A percentile compares a stretch with the other conserved stretches of the same genome.
Evolutionary conservation across 1,284 basidiomycete genomes (phyloP).

Genomic region (Trichosporon sp.): DNA sequence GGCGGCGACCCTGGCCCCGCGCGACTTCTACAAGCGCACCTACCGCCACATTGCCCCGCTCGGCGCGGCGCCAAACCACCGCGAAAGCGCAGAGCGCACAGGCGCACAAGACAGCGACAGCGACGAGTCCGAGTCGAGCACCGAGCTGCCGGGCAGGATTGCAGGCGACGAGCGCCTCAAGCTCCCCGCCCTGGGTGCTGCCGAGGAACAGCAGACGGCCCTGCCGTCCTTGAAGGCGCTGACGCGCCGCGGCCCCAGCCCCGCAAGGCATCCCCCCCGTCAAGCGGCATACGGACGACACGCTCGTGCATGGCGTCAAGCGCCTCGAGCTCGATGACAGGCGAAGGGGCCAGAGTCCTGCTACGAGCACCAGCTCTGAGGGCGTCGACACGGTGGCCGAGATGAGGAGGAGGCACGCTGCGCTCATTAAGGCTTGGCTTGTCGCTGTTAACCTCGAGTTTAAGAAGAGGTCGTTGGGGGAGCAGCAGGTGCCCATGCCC

Average conservation of each 20-base stretch:
- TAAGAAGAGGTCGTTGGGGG: constrained; percentile 25
- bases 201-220: constrained; percentile 4
- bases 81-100: constrained; percentile 29
- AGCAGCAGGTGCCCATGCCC: not conserved
- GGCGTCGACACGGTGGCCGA: constrained; percentile 12
- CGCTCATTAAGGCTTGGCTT: constrained; percentile 42
- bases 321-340: constrained; percentile 38
- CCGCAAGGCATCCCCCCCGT: constrained; percentile 28
- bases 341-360: constrained; percentile 12
- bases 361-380: not conserved
- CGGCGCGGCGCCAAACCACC: constrained; percentile 31
- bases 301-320: constrained; percentile 41
- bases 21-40: constrained; percentile 44
- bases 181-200: constrained; percentile 21
- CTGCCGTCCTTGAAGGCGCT: constrained; percentile 11
- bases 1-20: constrained; percentile 30
- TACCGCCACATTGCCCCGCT: constrained; percentile 44
- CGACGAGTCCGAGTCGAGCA: not conserved
- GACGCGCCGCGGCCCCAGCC: constrained; percentile 14
- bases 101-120: constrained; percentile 11
- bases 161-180: constrained; percentile 21
- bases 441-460: constrained; percentile 43
- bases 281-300: constrained; percentile 45
- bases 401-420: constrained; percentile 33
- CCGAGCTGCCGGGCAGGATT: not conserved